Evolutionary conservation across 2,329 filamentous ascomycete species (phyloP), one percentile per base, ranked within the genome.

Genomic region (Pseudofabraea citricarpa): DNA sequence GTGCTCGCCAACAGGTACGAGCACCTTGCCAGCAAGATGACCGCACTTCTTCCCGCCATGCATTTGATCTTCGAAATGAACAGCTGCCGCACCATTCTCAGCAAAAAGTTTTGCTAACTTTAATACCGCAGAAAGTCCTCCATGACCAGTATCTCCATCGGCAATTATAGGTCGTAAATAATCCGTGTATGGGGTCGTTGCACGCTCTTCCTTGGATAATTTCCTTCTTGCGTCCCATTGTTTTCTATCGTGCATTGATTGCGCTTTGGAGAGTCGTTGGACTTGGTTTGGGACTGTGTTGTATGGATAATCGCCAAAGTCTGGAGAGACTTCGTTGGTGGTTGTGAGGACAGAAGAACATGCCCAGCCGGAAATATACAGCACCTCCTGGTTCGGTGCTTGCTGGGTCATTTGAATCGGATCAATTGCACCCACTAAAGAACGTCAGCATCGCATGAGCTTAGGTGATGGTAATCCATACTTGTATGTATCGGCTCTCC

Each of bases 331-430:
- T 65, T 98, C 93, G 69, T 98, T 97, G 27, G 93, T 97, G 8
- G 83, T 84, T 4, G 91, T 97, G 36, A 98, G 73, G 16, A 95
- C 80, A 0, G 90, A 91, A 0, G 91, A 97, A 69, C 93, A 97
- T 5, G 93, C 93, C 93, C 93, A 98, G 49, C 93, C 93, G 1
- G 90, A 96, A 50, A 98, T 75, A 67, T 98, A 98, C 36, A 98
- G 77, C 15, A 96, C 87, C 64, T 98, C 91, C 64, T 97, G 93
- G 68, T 97, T 87, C 5, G 87, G 80, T 13, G 93, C 93, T 71
- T 97, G 93, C 66, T 98, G 93, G 38, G 93, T 95, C 93, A 98
- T 97, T 70, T 98, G 93, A 9, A 97, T 83, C n/a, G 93, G 93
- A 62, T 98, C 93, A 67, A 98, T 94, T 47, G 90, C 93, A 56